Percentiles rank a stretch among this genome's conserved stretches.
phyloP scores from a whole-genome alignment of 352 stramenopile species.

The Albugo candida region DNA sequence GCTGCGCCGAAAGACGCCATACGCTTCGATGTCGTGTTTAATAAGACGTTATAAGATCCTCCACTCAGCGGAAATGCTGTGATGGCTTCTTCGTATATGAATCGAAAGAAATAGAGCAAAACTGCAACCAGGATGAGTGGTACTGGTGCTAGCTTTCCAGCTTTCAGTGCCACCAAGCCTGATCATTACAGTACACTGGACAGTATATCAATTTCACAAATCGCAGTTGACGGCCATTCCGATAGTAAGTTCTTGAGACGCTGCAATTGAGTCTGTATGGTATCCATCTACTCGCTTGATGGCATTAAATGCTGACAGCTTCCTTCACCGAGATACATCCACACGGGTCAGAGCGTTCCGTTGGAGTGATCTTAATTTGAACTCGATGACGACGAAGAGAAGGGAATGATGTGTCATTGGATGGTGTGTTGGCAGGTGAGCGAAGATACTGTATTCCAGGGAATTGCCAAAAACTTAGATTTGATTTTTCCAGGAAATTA shows the following conservation, averaged over 20 bases:
- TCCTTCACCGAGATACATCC: constrained; percentile 22
- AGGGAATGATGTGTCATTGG: too few species aligned
- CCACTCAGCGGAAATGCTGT: constrained; percentile 79
- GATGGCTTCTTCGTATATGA: constrained; percentile 78
- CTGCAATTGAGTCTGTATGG: constrained; percentile 16
- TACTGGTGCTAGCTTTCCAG: constrained; percentile 62
- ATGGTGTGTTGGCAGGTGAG: too few species aligned
- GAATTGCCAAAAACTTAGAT: too few species aligned
- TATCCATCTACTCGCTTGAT: constrained; percentile 14
- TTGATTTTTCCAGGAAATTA: too few species aligned
- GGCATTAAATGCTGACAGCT: constrained; percentile 16
- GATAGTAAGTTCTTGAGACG: constrained; percentile 19
- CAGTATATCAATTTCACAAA: constrained; percentile 81
- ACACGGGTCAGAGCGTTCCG: constrained; percentile 9
- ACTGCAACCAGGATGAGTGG: constrained; percentile 47
- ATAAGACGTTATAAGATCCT: constrained; percentile 76
- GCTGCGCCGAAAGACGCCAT: constrained; percentile 59
- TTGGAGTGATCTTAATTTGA: constrained; percentile 24
- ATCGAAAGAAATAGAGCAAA: constrained; percentile 35
- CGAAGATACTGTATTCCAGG: too few species aligned
- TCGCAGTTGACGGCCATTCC: constrained; percentile 58
- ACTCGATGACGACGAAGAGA: constrained; percentile 18
- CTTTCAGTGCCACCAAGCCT: constrained; percentile 17
- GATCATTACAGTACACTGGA: constrained; percentile 61
- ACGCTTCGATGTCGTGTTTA: constrained; percentile 79